Base-by-base conservation (phyloP, 176 grass and related monocot genomes). In the Raddia guianensis region DNA sequence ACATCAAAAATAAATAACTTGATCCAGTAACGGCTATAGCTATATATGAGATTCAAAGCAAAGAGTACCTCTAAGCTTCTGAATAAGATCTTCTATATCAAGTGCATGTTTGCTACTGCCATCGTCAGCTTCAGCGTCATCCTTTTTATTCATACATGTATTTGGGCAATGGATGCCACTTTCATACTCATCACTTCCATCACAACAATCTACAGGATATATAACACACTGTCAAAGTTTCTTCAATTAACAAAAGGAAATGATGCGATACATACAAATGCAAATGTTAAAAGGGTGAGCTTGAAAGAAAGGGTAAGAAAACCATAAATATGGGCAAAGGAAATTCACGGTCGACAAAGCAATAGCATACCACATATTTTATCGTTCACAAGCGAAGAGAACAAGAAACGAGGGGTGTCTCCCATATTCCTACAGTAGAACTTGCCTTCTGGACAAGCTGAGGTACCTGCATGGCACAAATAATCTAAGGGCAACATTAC, bases 301-400 rank as follows among this genome's bases (percentile, higher is more conserved):
- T 53, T 9, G 49, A 72, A 72, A 44, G 45, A 9, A 45, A 63
- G 13, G 35, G 53, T 72, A 47, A 67, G 46, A 40, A 63, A 65
- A 70, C 18, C n/a, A 42, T 40, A 34, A 37, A 74, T 47, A 3
- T 72, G 12, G 49, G 72, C 34, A 61, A 50, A 56, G 45, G 54
- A 69, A 66, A n/a, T 72, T 82, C 18, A 12, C 58, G 52, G 16
- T 73, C 9, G 59, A 44, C 40, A 75, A 79, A 80, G 12, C 66
- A 72, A 80, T 46, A 70, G 78, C 79, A 68, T 94, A 98, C 96
- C 92, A 5, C 96, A 99, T 67, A 99, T 90, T 52, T 75, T 33
- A 84, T 99, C 96, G 91, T 99, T 99, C 79, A 99, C 92, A 69
- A 91, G 74, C 2, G 96, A 99, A 83, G 96, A 99, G 72, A 95